Evolutionary conservation across 139 green algal genomes (phyloP), one percentile per base, ranked within the genome.

Genomic region (Coccomyxa sp.): DNA sequence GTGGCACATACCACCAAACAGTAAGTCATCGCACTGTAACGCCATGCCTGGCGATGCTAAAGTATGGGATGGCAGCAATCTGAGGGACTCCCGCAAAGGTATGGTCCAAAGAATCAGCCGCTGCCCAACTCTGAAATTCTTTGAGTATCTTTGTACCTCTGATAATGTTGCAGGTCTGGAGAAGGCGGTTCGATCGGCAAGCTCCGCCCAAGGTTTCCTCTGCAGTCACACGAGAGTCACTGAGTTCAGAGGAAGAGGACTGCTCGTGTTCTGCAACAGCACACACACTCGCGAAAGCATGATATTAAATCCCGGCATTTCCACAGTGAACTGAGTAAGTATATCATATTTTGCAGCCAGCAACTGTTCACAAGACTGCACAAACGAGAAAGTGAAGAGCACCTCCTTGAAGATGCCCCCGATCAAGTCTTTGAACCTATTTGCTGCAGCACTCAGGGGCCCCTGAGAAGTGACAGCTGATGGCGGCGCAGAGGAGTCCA

Each of bases 131-230:
- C 15, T 38, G 30, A 21, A 51, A 51, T 3, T 79, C 27, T 38
- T 16, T n/a, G 66, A 30, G 1, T 0, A n/a, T n/a, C n/a, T n/a
- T n/a, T 86, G 58, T 77, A 95, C 93, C 87, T 98, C 96, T 21
- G 89, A 80, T 32, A 98, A 78, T 67, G 84, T 93, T n/a, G 82
- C 77, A 1, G 94, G 94, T 85, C 94, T 95, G 30, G 88, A 88
- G 76, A 98, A 94, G 0, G 90, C 81, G 25, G 77, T 95, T 30
- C 91, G 86, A 84, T 99, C 96, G 3, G 94, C 57, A 63, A 98
- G 79, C 84, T 99, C 96, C 0, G 68, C 81, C 96, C 95, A 98
- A 17, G 96, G 96, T 82, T 97, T 98, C 45, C 92, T 87, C 93
- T 98, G 92, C 60, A 78, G 31, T n/a, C 17, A 28, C 16, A 80